phyloP scores from a whole-genome alignment of 345 rosid species.

The Boechera divaricarpa region DNA sequence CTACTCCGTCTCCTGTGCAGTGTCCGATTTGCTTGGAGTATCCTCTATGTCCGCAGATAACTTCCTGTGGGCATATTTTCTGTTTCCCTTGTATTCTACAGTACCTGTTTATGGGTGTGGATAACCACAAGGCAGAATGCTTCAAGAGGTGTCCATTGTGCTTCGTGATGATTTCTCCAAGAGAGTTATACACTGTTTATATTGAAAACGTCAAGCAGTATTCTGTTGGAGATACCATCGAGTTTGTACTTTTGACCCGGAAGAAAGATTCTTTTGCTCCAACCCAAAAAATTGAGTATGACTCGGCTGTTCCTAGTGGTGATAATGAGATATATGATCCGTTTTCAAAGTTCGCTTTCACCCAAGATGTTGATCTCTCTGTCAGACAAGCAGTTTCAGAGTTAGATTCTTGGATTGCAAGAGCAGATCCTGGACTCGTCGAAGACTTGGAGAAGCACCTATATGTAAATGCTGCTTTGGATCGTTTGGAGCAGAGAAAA shows the following conservation, averaged over 20 bases:
- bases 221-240: slow-evolving; percentile 65
- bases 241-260: slow-evolving; percentile 83
- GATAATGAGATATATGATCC: slow-evolving; percentile 54
- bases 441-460: slow-evolving; percentile 93
- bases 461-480: slow-evolving; percentile 88
- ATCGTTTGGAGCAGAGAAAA: slow-evolving; percentile 76
- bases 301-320: slow-evolving; percentile 28
- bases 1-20: slow-evolving; percentile 82
- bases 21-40: slow-evolving; percentile 93
- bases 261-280: slow-evolving; percentile 71
- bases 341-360: slow-evolving; percentile 78
- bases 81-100: slow-evolving; percentile 91
- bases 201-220: slow-evolving; percentile 78
- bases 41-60: slow-evolving; percentile 94
- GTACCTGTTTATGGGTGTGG: slow-evolving; percentile 77
- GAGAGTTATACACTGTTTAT: slow-evolving; percentile 74
- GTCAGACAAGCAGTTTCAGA: slow-evolving; percentile 87
- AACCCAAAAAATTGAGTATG: slow-evolving; percentile 51
- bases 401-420: slow-evolving; percentile 83
- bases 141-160: slow-evolving; percentile 90
- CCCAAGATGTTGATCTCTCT: slow-evolving; percentile 81
- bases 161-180: slow-evolving; percentile 83
- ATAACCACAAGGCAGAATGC: slow-evolving; percentile 66
- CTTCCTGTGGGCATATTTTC: slow-evolving; percentile 96
- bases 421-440: slow-evolving; percentile 86